Percentiles rank a stretch among this genome's conserved stretches.
Evolutionary conservation across 2,329 filamentous ascomycete species (phyloP).

Genomic region (Aspergillus melleus): DNA sequence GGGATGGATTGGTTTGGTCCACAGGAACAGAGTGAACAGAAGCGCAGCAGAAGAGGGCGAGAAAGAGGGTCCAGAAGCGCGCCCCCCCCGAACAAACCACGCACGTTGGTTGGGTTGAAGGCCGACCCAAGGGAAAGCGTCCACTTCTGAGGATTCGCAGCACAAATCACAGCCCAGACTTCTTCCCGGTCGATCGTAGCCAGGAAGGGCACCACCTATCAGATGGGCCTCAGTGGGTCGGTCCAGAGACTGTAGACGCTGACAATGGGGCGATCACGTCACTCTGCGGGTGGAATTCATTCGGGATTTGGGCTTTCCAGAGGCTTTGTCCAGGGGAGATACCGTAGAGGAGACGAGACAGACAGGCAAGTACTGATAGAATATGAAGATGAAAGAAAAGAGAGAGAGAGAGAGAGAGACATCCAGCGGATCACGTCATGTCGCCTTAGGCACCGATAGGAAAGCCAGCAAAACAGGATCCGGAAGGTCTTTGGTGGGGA

Average conservation of each 20-base stretch:
- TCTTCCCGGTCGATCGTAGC: constrained; percentile 16
- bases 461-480: constrained; percentile 9
- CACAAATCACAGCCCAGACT: constrained; percentile 9
- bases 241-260: background rate
- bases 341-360: no score
- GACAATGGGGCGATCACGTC: constrained; percentile 2
- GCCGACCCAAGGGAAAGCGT: constrained; percentile 5
- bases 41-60: background rate
- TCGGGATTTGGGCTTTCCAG: no score
- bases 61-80: background rate
- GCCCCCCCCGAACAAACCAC: background rate
- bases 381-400: background rate
- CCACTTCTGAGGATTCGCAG: background rate
- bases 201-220: constrained; percentile 11
- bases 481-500: constrained; percentile 5
- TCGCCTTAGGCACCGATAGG: constrained; percentile 1
- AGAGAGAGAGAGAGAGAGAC: no score
- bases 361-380: background rate
- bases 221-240: constrained; percentile 6
- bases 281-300: background rate
- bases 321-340: no score
- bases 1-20: background rate
- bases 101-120: constrained; percentile 6
- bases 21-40: background rate
- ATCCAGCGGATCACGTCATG: constrained; percentile 12